A percentile compares a stretch with the other conserved stretches of the same genome.
Evolutionary conservation across 352 stramenopile species (phyloP).

Genomic region (Pythium apleroticum): DNA sequence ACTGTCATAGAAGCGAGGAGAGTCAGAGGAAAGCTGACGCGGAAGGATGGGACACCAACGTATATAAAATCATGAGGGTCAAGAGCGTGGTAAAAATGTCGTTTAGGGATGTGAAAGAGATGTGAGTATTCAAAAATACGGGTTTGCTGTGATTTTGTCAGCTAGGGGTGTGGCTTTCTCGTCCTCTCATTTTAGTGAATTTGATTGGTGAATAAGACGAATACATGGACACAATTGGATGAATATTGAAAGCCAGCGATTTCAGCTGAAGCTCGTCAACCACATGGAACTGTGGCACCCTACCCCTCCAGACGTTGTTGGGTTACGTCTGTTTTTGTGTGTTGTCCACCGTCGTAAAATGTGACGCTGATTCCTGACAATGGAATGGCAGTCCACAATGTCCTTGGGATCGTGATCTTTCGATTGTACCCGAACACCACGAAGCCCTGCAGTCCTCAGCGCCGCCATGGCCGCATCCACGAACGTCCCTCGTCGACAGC

Average conservation of each 20-base stretch:
- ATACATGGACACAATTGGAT: neutral
- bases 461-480: no score
- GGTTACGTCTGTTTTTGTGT: neutral
- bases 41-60: neutral
- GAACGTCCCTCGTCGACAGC: no score
- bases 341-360: conserved; percentile 1
- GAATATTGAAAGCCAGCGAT: neutral
- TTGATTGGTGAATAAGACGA: neutral
- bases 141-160: neutral
- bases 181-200: no score
- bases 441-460: no score
- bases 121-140: neutral
- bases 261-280: neutral
- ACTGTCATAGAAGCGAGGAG: conserved; percentile 5
- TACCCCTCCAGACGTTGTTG: neutral
- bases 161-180: neutral
- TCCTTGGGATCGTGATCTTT: no score
- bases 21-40: neutral
- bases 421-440: no score
- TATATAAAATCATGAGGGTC: conserved; percentile 4
- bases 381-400: neutral
- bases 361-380: neutral
- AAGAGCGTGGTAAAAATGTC: neutral
- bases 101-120: neutral
- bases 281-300: neutral